Evolutionary conservation across 305 asterid species (phyloP).

Genomic region (Fraxinus angustifolia): DNA sequence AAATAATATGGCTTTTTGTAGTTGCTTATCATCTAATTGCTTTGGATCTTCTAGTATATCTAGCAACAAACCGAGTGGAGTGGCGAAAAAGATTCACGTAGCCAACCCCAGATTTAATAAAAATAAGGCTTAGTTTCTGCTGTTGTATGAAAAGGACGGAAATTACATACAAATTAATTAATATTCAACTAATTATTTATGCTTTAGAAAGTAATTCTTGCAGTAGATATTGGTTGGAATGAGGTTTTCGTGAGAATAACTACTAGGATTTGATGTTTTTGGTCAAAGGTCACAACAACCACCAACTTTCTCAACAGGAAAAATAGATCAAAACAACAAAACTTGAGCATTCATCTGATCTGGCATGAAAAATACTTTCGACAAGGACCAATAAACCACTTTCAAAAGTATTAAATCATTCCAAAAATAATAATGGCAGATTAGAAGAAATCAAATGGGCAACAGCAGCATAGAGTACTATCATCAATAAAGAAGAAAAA

Average conservation of each 20-base stretch:
- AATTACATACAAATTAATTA: neutral
- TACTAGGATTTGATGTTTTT: neutral
- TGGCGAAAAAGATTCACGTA: neutral
- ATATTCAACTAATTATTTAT: no score
- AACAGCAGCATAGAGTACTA: neutral
- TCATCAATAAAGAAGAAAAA: neutral
- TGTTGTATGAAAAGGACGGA: neutral
- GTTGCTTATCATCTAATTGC: neutral
- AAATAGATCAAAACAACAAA: no score
- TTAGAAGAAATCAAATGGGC: neutral
- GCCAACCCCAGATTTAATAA: no score
- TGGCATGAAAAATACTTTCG: neutral
- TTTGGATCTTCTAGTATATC: neutral
- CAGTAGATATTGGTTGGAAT: no score
- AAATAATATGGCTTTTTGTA: neutral
- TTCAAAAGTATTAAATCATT: neutral
- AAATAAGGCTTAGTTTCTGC: no score
- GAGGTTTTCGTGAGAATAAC: neutral
- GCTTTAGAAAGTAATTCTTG: no score
- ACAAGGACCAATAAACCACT: conserved; percentile 1
- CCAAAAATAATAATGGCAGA: neutral
- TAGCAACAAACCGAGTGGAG: neutral
- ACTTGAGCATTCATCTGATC: no score
- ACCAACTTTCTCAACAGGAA: neutral
- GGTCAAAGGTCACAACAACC: neutral